Conservation (phyloP, 208 protist species). For the Acanthamoeba royreba region DNA sequence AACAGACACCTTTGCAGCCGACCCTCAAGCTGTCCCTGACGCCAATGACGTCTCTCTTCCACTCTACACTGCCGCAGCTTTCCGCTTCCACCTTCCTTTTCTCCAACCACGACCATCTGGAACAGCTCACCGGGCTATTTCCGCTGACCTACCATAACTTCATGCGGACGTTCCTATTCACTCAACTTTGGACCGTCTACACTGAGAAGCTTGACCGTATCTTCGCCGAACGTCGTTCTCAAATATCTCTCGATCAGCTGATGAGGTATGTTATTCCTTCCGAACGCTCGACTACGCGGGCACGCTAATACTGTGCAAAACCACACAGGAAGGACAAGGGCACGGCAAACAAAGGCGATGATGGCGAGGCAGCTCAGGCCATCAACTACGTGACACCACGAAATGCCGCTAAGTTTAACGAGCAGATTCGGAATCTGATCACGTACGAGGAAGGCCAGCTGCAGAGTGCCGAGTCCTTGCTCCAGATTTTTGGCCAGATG, state of each 20-base stretch:
- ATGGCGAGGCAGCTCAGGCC: neutral
- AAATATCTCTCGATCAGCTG: neutral
- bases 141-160: constrained; percentile 10
- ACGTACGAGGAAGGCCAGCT: neutral
- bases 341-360: neutral
- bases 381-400: constrained; percentile 3
- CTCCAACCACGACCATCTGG: neutral
- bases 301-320: neutral
- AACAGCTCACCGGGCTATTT: neutral
- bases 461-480: neutral
- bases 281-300: neutral
- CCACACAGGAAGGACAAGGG: neutral
- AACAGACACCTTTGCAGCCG: neutral
- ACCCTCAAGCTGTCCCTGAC: neutral
- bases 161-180: constrained; percentile 33
- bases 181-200: constrained; percentile 1
- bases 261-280: neutral
- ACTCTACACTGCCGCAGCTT: neutral
- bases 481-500: neutral
- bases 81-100: neutral
- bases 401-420: neutral
- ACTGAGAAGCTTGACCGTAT: neutral
- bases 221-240: neutral
- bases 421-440: neutral
- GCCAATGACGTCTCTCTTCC: neutral